Evolutionary conservation across 306 rosid genomes (phyloP).

Genomic region (Hylodesmum podocarpum): DNA sequence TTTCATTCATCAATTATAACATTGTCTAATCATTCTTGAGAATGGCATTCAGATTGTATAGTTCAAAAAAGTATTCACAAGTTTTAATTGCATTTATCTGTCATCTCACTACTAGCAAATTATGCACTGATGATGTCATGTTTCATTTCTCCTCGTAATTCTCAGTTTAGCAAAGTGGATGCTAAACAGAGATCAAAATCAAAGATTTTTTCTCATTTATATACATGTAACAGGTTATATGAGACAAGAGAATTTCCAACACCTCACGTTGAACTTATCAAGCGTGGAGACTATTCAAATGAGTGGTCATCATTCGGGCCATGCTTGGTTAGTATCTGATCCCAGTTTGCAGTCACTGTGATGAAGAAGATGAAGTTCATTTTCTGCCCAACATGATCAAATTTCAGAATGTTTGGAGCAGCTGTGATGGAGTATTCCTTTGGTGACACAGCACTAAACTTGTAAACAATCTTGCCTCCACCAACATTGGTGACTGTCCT

Average conservation of each 20-base stretch:
- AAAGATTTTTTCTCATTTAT: no score
- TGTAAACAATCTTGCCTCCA: conserved; percentile 47
- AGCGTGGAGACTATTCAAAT: no score
- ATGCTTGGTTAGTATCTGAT: conserved; percentile 4
- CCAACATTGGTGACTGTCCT: conserved; percentile 90
- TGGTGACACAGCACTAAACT: conserved; percentile 55
- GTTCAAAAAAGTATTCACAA: not conserved
- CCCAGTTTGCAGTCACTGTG: conserved; percentile 45
- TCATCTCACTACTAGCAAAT: not conserved
- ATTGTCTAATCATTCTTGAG: conserved; percentile 4
- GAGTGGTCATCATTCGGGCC: no score
- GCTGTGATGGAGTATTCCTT: conserved; percentile 54
- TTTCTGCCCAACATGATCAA: conserved; percentile 58
- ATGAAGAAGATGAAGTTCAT: conserved; percentile 58
- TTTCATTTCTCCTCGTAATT: conserved; percentile 21
- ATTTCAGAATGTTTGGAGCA: conserved; percentile 54
- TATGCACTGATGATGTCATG: not conserved
- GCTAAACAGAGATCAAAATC: conserved; percentile 95
- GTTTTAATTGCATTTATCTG: not conserved
- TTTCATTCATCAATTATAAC: conserved; percentile 15
- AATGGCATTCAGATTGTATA: not conserved
- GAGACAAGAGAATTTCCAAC: no score
- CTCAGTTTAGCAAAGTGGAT: conserved; percentile 95
- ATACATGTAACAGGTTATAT: no score
- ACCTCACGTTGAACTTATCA: no score